Evolutionary conservation across 192 early-diverging fungal species (phyloP).

Genomic region (Coemansia sp.): DNA sequence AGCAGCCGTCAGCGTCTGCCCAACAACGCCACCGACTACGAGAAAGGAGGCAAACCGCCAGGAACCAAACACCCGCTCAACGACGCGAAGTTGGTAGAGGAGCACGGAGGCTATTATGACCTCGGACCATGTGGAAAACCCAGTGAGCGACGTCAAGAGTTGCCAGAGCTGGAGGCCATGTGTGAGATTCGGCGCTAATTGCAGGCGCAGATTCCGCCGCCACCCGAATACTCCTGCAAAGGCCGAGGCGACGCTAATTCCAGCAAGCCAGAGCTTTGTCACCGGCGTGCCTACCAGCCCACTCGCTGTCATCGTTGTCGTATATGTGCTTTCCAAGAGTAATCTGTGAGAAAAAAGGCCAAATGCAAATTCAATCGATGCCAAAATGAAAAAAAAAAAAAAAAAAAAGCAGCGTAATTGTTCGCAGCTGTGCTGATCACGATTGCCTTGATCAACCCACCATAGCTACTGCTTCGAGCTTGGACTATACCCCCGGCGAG

Average conservation of each 20-base stretch:
- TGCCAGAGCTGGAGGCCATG: constrained; percentile 14
- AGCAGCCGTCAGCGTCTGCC: constrained; percentile 3
- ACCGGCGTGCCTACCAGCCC: constrained; percentile 9
- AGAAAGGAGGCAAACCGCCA: constrained; percentile 24
- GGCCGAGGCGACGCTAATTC: not conserved
- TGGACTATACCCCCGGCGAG: no score
- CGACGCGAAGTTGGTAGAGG: constrained; percentile 17
- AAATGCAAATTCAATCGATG: not conserved
- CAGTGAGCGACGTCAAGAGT: not conserved
- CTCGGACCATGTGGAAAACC: constrained; percentile 8
- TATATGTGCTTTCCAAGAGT: no score
- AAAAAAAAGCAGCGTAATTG: no score
- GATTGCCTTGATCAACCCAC: no score
- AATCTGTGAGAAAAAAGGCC: not conserved
- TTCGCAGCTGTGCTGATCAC: no score
- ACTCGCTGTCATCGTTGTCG: constrained; percentile 5
- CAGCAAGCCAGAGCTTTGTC: constrained; percentile 17
- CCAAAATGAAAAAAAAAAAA: not conserved
- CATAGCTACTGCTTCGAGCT: no score
- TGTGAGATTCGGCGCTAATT: constrained; percentile 2
- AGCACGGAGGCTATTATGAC: not conserved
- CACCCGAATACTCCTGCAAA: not conserved
- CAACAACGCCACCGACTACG: constrained; percentile 12
- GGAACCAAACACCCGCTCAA: constrained; percentile 25
- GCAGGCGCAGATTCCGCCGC: constrained; percentile 4